phyloP scores from a whole-genome alignment of 1,284 basidiomycete genomes.

The Apiotrichum gracile region DNA sequence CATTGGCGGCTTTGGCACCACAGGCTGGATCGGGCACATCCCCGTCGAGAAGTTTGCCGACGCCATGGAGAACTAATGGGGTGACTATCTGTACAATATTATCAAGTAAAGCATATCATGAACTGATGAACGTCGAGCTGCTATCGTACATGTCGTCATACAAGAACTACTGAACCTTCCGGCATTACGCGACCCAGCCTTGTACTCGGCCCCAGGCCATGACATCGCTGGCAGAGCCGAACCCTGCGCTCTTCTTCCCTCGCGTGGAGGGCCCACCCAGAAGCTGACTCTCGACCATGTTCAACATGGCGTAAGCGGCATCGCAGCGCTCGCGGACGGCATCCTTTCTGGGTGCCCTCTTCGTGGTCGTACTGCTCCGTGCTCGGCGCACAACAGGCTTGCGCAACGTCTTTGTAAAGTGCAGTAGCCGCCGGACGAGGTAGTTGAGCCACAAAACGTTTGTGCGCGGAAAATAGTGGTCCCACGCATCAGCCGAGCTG shows the following conservation, averaged over 20 bases:
- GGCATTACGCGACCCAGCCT: background rate
- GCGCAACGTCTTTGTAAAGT: conserved; percentile 20
- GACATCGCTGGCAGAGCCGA: background rate
- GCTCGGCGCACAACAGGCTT: conserved; percentile 21
- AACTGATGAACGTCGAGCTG: too few relatives aligned
- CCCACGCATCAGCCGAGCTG: background rate
- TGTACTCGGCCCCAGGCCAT: background rate
- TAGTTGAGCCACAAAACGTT: conserved; percentile 41
- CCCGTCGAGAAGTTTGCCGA: conserved; percentile 54
- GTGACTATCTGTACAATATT: too few relatives aligned
- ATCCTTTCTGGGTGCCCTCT: background rate
- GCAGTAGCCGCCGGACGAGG: conserved; percentile 29
- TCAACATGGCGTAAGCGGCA: conserved; percentile 13
- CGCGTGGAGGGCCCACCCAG: background rate
- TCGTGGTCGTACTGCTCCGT: background rate
- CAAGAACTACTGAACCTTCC: background rate
- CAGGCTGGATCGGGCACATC: conserved; percentile 57
- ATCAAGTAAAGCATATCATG: too few relatives aligned
- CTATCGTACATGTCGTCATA: too few relatives aligned
- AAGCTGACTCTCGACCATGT: conserved; percentile 1
- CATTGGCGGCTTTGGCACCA: conserved; percentile 60
- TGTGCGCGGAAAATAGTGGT: conserved; percentile 5
- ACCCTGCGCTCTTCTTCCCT: background rate
- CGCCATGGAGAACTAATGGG: too few relatives aligned
- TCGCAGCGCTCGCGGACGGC: conserved; percentile 2